Base-by-base conservation (phyloP, 1,284 basidiomycete species). In the Cerioporus squamosus region DNA sequence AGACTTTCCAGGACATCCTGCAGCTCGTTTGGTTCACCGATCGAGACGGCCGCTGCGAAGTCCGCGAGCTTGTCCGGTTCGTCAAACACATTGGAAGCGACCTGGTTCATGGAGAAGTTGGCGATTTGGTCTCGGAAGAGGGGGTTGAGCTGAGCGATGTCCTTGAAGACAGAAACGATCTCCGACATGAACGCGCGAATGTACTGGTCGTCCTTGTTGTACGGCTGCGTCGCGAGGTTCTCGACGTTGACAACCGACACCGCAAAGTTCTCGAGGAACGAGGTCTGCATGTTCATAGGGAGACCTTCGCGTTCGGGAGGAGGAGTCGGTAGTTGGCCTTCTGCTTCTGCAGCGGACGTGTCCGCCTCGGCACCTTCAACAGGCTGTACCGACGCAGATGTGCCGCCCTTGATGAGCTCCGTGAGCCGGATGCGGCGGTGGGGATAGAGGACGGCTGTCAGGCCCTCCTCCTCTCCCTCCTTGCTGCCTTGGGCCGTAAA, bases 41-140 rank as follows among this genome's bases (percentile, higher is more conserved):
- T 92, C 0, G 93, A 95, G 0, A 99, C 95, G 0, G 97, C 97
- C 0, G 97, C 97, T 0, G 97, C 95, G 71, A 99, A 98, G 72
- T 99, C 97, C 2, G 97, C 97, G 29, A 99, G 87, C 74, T 97
- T 97, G 76, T 98, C 97, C 1, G 97, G 97, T 71, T 98, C 96
- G 71, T 98, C 97, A 69, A 99, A 98, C 55, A 99, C 94, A 74
- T 97, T 98, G n/a, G 93, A 87, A 5, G 95, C 92, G 49, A 94
- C 90, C 74, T 97, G 95, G 71, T 93, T 94, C 75, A 97, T 97
- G 20, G 91, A 94, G 75, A 98, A 98, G 75, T 96, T 97, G 67
- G 94, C 94, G 65, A 97, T 97, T 75, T 98, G 97, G 77, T 98
- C 97, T 51, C 97, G 91, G 88, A 99, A 98, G 62, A 98, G 87